Percentiles rank a stretch among this genome's conserved stretches.
These are phyloP conservation scores for Haplographium delicatum DNA, from an alignment of 495 filamentous ascomycete genomes.

Conservation along the genomic window DNA sequence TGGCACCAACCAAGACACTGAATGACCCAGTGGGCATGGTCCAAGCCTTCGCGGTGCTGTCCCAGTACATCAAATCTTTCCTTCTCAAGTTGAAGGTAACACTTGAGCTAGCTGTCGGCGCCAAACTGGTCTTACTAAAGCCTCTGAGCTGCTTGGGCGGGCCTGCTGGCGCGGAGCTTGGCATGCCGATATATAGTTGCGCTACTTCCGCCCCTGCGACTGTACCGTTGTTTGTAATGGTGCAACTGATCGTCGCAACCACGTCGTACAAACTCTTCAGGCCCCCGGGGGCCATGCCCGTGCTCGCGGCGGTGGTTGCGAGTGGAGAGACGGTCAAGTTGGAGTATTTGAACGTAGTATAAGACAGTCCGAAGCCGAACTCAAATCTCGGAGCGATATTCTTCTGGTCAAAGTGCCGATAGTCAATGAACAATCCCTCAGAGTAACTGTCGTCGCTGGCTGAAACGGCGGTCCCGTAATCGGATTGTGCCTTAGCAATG, in stretches of 20 bases:
- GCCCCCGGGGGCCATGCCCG: neutral
- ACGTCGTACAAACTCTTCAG: constrained; percentile 56
- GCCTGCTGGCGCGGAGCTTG: constrained; percentile 57
- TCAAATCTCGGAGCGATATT: constrained; percentile 61
- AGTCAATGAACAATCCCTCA: constrained; percentile 62
- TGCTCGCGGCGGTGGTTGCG: neutral
- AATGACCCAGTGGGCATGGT: constrained; percentile 61
- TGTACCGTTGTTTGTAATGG: constrained; percentile 76
- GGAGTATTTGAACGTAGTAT: constrained; percentile 57
- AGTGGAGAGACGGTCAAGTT: constrained; percentile 51
- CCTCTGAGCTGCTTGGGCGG: constrained; percentile 67
- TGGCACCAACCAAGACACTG: constrained; percentile 59
- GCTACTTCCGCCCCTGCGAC: constrained; percentile 72
- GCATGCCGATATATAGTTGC: constrained; percentile 80
- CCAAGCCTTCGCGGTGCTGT: constrained; percentile 78
- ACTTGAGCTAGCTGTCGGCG: constrained; percentile 58
- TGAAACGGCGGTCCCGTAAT: constrained; percentile 67
- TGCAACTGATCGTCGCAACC: constrained; percentile 66
- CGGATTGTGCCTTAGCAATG: constrained; percentile 62
- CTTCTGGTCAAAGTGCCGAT: constrained; percentile 60
- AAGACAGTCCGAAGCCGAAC: constrained; percentile 79
- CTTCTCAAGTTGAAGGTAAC: constrained; percentile 69
- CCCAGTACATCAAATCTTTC: constrained; percentile 89
- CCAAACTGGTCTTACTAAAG: constrained; percentile 73
- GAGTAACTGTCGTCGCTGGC: constrained; percentile 60